These are phyloP conservation scores for Daphne laureola DNA, from an alignment of 441 rosid species.

Conservation along the genomic window DNA sequence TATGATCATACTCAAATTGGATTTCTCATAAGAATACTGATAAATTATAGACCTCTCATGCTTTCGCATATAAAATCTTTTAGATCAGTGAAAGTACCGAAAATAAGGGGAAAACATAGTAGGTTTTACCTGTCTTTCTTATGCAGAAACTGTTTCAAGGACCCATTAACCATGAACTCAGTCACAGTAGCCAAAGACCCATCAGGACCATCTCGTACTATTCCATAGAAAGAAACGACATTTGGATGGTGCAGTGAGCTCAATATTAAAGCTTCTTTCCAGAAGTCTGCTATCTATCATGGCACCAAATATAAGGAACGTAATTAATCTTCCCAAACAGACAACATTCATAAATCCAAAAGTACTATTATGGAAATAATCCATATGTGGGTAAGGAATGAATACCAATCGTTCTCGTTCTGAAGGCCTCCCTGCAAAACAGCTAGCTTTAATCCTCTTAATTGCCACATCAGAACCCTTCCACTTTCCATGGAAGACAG, in stretches of 20 bases:
- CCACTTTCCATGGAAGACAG: conserved; percentile 97
- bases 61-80: conserved; percentile 1
- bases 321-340: background rate
- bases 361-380: background rate
- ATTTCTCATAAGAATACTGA: conserved; percentile 7
- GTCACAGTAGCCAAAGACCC: conserved; percentile 96
- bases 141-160: conserved; percentile 93
- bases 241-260: conserved; percentile 98
- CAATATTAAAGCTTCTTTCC: conserved; percentile 93
- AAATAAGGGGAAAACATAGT: conserved; percentile 11
- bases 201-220: conserved; percentile 98
- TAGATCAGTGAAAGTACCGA: background rate
- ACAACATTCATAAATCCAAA: background rate
- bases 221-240: conserved; percentile 96
- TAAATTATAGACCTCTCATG: background rate
- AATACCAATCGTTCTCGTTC: conserved; percentile 93
- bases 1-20: conserved; percentile 9
- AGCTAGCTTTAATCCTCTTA: conserved; percentile 94
- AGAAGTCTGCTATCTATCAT: conserved; percentile 88
- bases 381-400: conserved; percentile 9
- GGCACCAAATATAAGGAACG: conserved; percentile 11
- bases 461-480: conserved; percentile 95
- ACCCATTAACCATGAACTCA: conserved; percentile 97
- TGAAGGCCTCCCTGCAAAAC: conserved; percentile 93
- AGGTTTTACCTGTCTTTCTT: conserved; percentile 82